These are phyloP conservation scores for Scytalidium lignicola DNA, from an alignment of 2,329 filamentous ascomycete species.

Conservation along the genomic window DNA sequence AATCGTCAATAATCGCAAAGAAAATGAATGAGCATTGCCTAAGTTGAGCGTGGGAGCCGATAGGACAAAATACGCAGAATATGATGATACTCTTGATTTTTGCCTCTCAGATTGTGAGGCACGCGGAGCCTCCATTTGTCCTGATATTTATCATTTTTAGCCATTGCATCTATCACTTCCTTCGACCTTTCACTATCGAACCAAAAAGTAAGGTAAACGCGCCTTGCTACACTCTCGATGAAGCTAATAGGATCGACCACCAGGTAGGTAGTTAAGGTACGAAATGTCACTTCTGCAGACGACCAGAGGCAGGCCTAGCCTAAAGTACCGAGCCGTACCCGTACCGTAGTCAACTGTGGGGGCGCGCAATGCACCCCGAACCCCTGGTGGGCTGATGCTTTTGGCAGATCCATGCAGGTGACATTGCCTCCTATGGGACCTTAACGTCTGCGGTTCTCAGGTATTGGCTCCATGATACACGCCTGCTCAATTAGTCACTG, in stretches of 20 bases:
- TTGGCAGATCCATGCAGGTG: background rate
- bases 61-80: too few species aligned
- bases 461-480: background rate
- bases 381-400: background rate
- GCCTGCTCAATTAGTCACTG: too few species aligned
- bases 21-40: too few species aligned
- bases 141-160: conserved; percentile 49
- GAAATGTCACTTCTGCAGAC: background rate
- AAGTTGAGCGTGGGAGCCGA: too few species aligned
- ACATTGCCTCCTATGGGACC: background rate
- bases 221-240: too few species aligned
- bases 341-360: background rate
- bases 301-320: background rate
- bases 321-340: background rate
- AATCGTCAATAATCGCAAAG: too few species aligned
- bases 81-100: conserved; percentile 54
- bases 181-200: too few species aligned
- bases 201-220: too few species aligned
- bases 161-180: conserved; percentile 43
- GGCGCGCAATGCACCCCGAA: background rate
- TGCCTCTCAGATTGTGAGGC: conserved; percentile 79
- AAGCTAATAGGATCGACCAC: background rate
- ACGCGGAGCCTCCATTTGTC: conserved; percentile 7
- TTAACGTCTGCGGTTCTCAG: background rate
- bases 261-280: background rate